A percentile compares a stretch with the other conserved stretches of the same genome.
These are phyloP conservation scores for Centrapalus pauciflorus DNA, from an alignment of 129 eudicot genomes.

Conservation along the genomic window DNA sequence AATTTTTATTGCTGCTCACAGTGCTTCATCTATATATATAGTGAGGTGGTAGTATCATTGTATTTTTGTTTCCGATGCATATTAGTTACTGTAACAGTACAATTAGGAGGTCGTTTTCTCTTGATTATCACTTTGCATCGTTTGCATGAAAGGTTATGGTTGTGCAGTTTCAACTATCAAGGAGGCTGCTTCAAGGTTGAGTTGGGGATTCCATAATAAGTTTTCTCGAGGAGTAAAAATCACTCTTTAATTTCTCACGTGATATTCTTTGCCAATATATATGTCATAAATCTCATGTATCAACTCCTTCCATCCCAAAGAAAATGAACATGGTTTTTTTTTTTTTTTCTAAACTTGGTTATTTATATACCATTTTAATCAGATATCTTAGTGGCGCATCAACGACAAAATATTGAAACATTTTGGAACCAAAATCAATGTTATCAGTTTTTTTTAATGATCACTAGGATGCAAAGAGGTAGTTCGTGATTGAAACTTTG, in stretches of 20 bases:
- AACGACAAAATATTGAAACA: neutral
- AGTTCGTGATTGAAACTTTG: neutral
- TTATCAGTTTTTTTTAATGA: neutral
- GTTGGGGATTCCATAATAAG: constrained; percentile 6
- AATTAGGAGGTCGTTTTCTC: neutral
- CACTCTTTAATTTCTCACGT: constrained; percentile 5
- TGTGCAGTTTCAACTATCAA: constrained; percentile 28
- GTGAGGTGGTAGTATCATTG: neutral
- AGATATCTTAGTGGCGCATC: neutral
- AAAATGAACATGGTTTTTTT: neutral
- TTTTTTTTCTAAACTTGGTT: too few species aligned
- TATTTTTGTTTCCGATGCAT: neutral
- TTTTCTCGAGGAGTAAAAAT: constrained; percentile 17
- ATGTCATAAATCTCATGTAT: neutral
- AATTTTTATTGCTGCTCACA: too few species aligned
- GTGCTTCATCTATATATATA: too few species aligned
- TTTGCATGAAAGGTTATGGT: constrained; percentile 12
- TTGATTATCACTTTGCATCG: neutral
- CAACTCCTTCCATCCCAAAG: constrained; percentile 12
- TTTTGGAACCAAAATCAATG: neutral
- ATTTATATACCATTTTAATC: too few species aligned
- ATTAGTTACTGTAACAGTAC: neutral
- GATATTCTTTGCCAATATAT: neutral
- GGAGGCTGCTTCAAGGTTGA: constrained; percentile 23
- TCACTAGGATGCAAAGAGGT: neutral